These are phyloP conservation scores for Rhodocollybia butyracea DNA, from an alignment of 768 basidiomycete genomes.

Conservation along the genomic window DNA sequence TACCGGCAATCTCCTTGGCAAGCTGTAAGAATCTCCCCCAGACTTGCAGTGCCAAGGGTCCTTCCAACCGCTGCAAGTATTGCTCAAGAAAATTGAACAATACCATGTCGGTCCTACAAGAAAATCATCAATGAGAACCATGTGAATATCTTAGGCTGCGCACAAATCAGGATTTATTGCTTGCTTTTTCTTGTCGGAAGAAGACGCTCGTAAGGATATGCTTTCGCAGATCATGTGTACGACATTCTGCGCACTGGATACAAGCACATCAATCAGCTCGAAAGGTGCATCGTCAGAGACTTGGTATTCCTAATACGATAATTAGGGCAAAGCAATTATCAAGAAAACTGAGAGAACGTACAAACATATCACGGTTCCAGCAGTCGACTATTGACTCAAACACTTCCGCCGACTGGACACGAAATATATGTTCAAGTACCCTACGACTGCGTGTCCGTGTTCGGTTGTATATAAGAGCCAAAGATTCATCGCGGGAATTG, in stretches of 20 bases:
- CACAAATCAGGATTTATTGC: constrained; percentile 67
- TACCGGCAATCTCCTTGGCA: constrained; percentile 71
- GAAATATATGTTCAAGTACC: constrained; percentile 84
- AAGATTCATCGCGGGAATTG: constrained; percentile 62
- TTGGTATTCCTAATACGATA: constrained; percentile 30
- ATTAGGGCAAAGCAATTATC: constrained; percentile 4
- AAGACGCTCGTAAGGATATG: constrained; percentile 57
- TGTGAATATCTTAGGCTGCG: constrained; percentile 19
- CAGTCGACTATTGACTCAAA: constrained; percentile 81
- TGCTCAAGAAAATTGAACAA: constrained; percentile 88
- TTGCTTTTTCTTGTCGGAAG: constrained; percentile 61
- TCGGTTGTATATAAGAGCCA: constrained; percentile 64
- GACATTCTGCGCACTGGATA: constrained; percentile 80
- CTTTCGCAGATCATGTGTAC: constrained; percentile 90
- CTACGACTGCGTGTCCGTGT: constrained; percentile 69
- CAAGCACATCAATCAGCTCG: constrained; percentile 78
- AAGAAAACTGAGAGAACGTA: constrained; percentile 26
- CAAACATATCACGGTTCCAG: constrained; percentile 62
- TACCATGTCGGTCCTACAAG: constrained; percentile 57
- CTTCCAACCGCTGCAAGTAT: constrained; percentile 81
- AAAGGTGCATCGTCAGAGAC: constrained; percentile 56
- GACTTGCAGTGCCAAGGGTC: constrained; percentile 88
- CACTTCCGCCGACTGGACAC: constrained; percentile 74
- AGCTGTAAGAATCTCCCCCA: constrained; percentile 80
- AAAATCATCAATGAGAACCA: constrained; percentile 9